phyloP scores from a whole-genome alignment of 805 yeast genomes.

The Maudiozyma bulderi region DNA sequence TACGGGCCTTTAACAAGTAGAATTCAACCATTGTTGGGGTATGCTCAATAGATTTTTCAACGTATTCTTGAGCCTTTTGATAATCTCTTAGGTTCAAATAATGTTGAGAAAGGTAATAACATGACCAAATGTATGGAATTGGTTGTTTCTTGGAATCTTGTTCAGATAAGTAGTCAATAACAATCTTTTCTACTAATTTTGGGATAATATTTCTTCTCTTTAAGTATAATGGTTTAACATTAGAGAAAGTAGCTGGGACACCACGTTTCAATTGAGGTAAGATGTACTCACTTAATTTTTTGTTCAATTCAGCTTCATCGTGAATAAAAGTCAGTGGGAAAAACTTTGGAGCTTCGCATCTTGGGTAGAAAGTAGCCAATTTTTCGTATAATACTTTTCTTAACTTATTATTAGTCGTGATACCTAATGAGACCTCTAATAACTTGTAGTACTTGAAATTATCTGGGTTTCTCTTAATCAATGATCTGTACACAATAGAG shows the following conservation, averaged over 20 bases:
- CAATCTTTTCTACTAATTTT: slow-evolving; percentile 42
- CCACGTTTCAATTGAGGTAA: slow-evolving; percentile 59
- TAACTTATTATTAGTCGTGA: slow-evolving; percentile 35
- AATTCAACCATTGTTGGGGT: slow-evolving; percentile 83
- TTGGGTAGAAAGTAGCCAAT: slow-evolving; percentile 64
- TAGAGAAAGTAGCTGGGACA: slow-evolving; percentile 83
- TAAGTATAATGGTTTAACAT: slow-evolving; percentile 70
- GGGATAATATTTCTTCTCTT: slow-evolving; percentile 32
- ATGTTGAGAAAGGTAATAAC: slow-evolving; percentile 72
- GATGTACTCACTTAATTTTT: slow-evolving; percentile 46
- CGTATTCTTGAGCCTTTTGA: slow-evolving; percentile 42
- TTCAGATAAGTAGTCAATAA: slow-evolving; percentile 36
- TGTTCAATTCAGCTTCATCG: slow-evolving; percentile 37
- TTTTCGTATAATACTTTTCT: slow-evolving; percentile 56
- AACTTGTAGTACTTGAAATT: slow-evolving; percentile 52
- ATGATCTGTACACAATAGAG: slow-evolving; percentile 51
- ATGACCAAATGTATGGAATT: slow-evolving; percentile 48
- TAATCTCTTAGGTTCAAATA: slow-evolving; percentile 47
- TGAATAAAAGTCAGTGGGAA: slow-evolving; percentile 68
- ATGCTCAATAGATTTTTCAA: slow-evolving; percentile 56
- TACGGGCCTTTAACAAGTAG: slow-evolving; percentile 69
- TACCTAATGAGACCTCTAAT: slow-evolving; percentile 56
- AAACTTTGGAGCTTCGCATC: slow-evolving; percentile 67
- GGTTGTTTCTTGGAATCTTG: slow-evolving; percentile 28
- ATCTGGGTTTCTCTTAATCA: slow-evolving; percentile 83